Conservation (phyloP, 345 rosid species). For the Hibiscus trionum region DNA sequence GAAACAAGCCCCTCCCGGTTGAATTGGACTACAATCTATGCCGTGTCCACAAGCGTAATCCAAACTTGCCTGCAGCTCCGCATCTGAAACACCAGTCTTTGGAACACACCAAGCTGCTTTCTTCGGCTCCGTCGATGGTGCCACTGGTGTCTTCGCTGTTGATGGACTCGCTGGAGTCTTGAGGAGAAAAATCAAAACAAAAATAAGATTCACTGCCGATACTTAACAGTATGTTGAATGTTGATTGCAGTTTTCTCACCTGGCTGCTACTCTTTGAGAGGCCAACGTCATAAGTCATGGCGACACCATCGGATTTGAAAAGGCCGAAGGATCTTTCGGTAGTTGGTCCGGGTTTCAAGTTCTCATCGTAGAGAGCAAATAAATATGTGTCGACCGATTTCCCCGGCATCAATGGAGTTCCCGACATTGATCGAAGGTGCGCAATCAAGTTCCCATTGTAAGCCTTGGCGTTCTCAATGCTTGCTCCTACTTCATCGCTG, state of each 20-base stretch:
- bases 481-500: constrained; percentile 53
- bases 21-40: constrained; percentile 61
- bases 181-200: neutral
- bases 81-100: constrained; percentile 37
- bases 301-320: constrained; percentile 65
- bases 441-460: constrained; percentile 75
- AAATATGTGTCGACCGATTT: constrained; percentile 76
- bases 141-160: neutral
- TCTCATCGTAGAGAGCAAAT: constrained; percentile 79
- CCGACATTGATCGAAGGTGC: constrained; percentile 65
- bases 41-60: constrained; percentile 83
- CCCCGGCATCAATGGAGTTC: constrained; percentile 93
- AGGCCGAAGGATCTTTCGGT: constrained; percentile 74
- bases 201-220: neutral
- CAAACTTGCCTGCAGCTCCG: constrained; percentile 58
- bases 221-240: neutral
- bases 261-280: constrained; percentile 36
- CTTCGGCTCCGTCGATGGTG: constrained; percentile 26
- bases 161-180: constrained; percentile 17
- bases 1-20: constrained; percentile 80
- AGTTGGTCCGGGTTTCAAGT: constrained; percentile 71
- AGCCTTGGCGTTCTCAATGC: constrained; percentile 75
- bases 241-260: constrained; percentile 17
- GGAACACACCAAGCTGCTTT: constrained; percentile 62
- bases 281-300: constrained; percentile 71